Evolutionary conservation across 2,329 filamentous ascomycete genomes (phyloP).

Genomic region (Paracoccidioides brasiliensis): DNA sequence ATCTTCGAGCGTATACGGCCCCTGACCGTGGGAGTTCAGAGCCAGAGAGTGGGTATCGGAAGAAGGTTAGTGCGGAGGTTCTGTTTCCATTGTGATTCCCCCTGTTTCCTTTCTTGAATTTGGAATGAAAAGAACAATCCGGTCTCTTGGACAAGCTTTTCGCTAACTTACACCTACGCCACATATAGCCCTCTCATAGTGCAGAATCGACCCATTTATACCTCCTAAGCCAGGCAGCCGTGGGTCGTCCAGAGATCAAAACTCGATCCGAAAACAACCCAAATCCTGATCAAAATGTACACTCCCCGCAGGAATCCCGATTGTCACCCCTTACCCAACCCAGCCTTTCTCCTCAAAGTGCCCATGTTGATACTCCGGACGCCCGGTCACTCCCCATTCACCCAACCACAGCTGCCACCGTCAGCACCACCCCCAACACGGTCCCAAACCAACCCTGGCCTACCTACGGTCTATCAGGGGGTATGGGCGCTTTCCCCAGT

Average conservation of each 20-base stretch:
- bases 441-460: not conserved
- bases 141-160: not conserved
- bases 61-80: not conserved
- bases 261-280: not conserved
- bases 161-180: not conserved
- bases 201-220: conserved; percentile 22
- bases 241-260: conserved; percentile 18
- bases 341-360: not conserved
- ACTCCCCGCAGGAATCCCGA: not conserved
- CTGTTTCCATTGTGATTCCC: not conserved
- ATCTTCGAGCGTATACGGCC: conserved; percentile 1
- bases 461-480: not conserved
- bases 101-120: not conserved
- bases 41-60: not conserved
- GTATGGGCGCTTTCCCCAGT: not conserved
- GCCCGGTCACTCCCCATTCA: not conserved
- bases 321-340: not conserved
- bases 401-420: not conserved
- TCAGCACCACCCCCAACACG: not conserved
- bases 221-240: conserved; percentile 31
- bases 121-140: not conserved
- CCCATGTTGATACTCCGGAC: not conserved
- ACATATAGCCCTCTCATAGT: not conserved
- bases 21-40: not conserved
- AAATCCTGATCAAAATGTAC: not conserved